phyloP scores from a whole-genome alignment of 345 rosid genomes.

The Anacardium occidentale region DNA sequence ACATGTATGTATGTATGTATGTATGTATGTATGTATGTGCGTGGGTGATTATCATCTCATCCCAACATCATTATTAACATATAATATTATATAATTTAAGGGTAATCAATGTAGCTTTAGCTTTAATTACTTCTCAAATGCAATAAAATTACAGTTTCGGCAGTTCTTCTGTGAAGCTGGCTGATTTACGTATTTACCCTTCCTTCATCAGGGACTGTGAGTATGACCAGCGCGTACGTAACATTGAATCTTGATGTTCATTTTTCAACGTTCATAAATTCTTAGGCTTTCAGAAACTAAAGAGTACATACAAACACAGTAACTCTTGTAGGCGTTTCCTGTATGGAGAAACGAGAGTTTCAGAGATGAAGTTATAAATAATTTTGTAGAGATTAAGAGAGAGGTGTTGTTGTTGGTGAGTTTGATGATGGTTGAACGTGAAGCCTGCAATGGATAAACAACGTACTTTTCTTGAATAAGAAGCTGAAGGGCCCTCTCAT shows the following conservation, averaged over 20 bases:
- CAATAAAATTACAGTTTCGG: too few species aligned
- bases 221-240: neutral
- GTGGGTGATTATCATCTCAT: too few species aligned
- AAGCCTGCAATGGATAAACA: constrained; percentile 9
- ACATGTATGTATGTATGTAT: too few species aligned
- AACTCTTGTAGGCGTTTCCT: constrained; percentile 1
- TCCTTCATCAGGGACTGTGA: neutral
- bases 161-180: too few species aligned
- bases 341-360: neutral
- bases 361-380: constrained; percentile 1
- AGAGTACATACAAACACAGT: neutral
- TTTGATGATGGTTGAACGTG: constrained; percentile 28
- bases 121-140: too few species aligned
- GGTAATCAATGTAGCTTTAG: too few species aligned
- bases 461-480: constrained; percentile 25
- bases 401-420: constrained; percentile 2
- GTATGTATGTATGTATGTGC: too few species aligned
- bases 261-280: neutral
- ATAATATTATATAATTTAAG: neutral
- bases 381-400: neutral
- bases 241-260: neutral
- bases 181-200: neutral
- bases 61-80: neutral
- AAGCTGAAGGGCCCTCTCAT: constrained; percentile 5
- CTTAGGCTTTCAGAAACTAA: neutral